These are phyloP conservation scores for Sphagnum magellanicum DNA, from an alignment of 228 moss, liverwort and hornwort species.

Conservation along the genomic window DNA sequence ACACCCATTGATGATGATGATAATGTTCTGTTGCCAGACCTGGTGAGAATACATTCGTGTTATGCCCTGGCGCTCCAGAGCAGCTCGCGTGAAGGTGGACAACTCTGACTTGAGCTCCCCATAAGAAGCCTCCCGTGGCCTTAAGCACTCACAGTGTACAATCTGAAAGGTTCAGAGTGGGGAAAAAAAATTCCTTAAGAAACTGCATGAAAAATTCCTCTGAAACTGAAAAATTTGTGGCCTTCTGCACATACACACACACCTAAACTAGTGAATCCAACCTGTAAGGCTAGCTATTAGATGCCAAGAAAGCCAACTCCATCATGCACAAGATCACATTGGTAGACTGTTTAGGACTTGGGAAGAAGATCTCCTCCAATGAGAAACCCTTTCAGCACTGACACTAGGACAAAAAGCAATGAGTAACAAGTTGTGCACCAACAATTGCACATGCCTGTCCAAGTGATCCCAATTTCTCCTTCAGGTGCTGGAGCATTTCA, in stretches of 20 bases:
- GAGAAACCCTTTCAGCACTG: background rate
- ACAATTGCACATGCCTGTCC: slow-evolving; percentile 39
- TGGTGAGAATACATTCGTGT: slow-evolving; percentile 66
- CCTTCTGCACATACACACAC: background rate
- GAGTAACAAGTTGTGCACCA: no score
- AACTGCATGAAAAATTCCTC: no score
- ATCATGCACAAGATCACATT: background rate
- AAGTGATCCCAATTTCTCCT: slow-evolving; percentile 67
- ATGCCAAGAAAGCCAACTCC: background rate
- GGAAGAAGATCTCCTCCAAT: background rate
- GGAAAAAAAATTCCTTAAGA: background rate
- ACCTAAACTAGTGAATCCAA: background rate
- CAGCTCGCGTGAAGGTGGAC: slow-evolving; percentile 39
- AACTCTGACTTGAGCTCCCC: slow-evolving; percentile 42
- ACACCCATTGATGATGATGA: background rate
- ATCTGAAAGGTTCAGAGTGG: slow-evolving; percentile 34
- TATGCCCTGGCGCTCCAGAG: slow-evolving; percentile 52
- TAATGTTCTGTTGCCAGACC: slow-evolving; percentile 20
- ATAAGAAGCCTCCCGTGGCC: slow-evolving; percentile 57
- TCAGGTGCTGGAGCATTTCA: slow-evolving; percentile 78
- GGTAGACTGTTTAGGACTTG: background rate
- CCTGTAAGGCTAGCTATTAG: background rate
- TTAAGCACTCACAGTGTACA: slow-evolving; percentile 67
- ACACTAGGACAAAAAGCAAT: no score
- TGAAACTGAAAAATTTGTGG: no score